Base-by-base conservation (phyloP, 192 early-diverging fungal species). In the Entomortierella beljakovae region DNA sequence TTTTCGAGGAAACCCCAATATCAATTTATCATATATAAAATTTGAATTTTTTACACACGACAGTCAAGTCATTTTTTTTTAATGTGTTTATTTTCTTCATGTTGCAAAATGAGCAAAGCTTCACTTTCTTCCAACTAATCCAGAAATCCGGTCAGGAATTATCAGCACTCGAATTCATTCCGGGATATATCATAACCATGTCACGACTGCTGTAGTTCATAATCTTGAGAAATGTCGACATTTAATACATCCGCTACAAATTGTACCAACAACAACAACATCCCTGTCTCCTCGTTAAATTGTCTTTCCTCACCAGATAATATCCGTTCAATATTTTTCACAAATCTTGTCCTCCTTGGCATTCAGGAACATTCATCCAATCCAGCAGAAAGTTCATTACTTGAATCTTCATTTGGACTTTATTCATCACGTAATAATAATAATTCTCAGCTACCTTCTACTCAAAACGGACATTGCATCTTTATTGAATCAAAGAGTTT, bases 321-420 rank as follows among this genome's bases (percentile, higher is more conserved):
- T 48, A 38, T 68, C 13, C 72, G 72, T 20, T 60, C 72, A 6
- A 62, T 68, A 23, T 76, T 76, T 18, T 76, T 51, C 51, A 68
- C 72, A n/a, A 76, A 76, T 53, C 72, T 76, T 42, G 23, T 76
- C 18, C 72, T 76, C 40, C 72, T 76, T 11, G 59, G 72, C 1
- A 49, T 76, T 13, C 55, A 76, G 31, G 72, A 66, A 0, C 38
- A 62, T 53, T 59, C 72, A 32, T 59, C 53, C 53, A 28, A 61
- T 18, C 35, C 34, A 23, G 9, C 53, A 51, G 32, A 53, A 26
- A 10, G 33, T 34, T 20, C 28, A 26, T 2, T 29, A 22, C 26
- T 2, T 22, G 59, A 59, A 8, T 16, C 57, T 20, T 7, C 48
- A 13, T 13, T 28, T 23, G 66, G 22, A 18, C 37, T 40, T 0